Evolutionary conservation across 2,329 filamentous ascomycete genomes (phyloP).

Genomic region (Pseudodiploospora longispora): DNA sequence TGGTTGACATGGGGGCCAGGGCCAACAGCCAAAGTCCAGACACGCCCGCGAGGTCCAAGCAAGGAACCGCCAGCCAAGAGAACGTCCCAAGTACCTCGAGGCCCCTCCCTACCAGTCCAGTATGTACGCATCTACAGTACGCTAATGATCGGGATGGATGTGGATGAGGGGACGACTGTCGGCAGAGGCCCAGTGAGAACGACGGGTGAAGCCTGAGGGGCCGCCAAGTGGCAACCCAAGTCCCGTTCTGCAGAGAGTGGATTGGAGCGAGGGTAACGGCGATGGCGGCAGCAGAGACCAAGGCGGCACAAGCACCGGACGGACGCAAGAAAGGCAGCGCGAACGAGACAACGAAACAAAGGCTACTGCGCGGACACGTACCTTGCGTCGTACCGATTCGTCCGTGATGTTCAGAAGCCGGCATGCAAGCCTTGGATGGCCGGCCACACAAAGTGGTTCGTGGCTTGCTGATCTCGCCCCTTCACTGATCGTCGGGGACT

Average conservation of each 20-base stretch:
- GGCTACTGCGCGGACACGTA: constrained; percentile 9
- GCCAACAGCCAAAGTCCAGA: too few species aligned
- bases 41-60: too few species aligned
- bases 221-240: too few species aligned
- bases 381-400: constrained; percentile 8
- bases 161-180: too few species aligned
- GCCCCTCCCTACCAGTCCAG: too few species aligned
- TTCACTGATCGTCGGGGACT: constrained; percentile 8
- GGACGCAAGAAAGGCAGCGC: not conserved
- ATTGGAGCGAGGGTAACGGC: constrained; percentile 6
- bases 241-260: not conserved
- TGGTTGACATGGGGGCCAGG: too few species aligned
- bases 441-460: constrained; percentile 9
- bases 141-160: too few species aligned
- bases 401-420: constrained; percentile 7
- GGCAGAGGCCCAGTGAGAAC: not conserved
- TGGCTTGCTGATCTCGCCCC: constrained; percentile 10
- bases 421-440: not conserved
- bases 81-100: too few species aligned
- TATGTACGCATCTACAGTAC: too few species aligned
- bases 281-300: constrained; percentile 1
- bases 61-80: too few species aligned
- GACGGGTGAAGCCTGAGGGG: too few species aligned
- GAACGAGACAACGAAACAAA: not conserved
- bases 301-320: not conserved